phyloP scores from a whole-genome alignment of 345 rosid species.

The Salix viminalis region DNA sequence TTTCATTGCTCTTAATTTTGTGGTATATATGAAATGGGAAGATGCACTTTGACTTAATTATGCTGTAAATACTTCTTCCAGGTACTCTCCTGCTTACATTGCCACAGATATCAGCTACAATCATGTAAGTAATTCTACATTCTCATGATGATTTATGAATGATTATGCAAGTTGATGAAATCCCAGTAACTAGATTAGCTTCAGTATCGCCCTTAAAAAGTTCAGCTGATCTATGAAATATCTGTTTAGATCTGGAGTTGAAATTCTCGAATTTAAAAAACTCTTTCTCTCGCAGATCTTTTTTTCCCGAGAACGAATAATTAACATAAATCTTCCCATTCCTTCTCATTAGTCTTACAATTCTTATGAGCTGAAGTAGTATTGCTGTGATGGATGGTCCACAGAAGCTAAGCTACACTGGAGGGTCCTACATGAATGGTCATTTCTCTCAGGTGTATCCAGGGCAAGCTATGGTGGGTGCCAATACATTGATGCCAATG shows the following conservation, averaged over 20 bases:
- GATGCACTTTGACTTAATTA: neutral
- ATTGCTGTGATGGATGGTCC: neutral
- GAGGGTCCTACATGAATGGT: constrained; percentile 74
- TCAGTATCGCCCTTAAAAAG: neutral
- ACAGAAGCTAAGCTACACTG: constrained; percentile 65
- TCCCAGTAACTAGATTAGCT: neutral
- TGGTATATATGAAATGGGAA: neutral
- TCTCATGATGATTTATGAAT: neutral
- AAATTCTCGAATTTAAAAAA: neutral
- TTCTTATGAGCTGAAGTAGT: neutral
- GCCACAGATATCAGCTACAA: constrained; percentile 58
- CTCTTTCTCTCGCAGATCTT: too few species aligned
- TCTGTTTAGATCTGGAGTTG: neutral
- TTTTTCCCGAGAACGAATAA: neutral
- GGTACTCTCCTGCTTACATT: constrained; percentile 70
- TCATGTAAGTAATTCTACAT: constrained; percentile 46
- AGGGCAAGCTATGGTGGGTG: constrained; percentile 63
- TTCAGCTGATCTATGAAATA: neutral
- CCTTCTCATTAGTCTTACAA: neutral
- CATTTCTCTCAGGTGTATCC: constrained; percentile 62
- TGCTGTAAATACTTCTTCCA: constrained; percentile 15
- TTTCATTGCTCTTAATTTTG: neutral
- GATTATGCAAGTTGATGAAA: neutral
- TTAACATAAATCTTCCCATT: neutral
- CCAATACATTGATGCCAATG: constrained; percentile 73